phyloP scores from a whole-genome alignment of 2,329 filamentous ascomycete species.

The Onygenales sp. region DNA sequence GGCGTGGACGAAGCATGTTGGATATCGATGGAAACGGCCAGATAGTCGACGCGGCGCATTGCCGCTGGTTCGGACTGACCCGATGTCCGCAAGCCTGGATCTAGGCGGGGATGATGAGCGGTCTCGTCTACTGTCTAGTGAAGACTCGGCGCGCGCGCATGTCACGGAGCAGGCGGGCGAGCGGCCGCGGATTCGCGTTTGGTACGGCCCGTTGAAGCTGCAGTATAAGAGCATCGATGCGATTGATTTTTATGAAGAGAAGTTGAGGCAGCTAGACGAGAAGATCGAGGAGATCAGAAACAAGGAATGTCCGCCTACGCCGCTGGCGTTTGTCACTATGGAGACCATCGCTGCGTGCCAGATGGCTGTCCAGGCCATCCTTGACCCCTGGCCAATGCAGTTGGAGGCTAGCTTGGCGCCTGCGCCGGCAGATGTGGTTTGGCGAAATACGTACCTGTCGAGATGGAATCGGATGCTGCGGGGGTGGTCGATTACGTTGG shows the following conservation, averaged over 20 bases:
- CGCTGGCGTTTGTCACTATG: conserved; percentile 94
- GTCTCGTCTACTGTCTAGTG: conserved; percentile 47
- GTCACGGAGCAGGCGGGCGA: conserved; percentile 36
- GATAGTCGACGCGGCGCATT: conserved; percentile 31
- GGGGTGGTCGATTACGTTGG: conserved; percentile 72
- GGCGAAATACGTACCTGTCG: conserved; percentile 83
- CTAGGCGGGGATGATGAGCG: conserved; percentile 44
- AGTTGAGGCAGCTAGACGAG: conserved; percentile 68
- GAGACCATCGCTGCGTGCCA: conserved; percentile 85
- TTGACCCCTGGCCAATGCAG: conserved; percentile 80
- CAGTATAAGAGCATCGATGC: conserved; percentile 70
- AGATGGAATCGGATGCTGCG: conserved; percentile 63
- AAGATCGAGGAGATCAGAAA: conserved; percentile 60
- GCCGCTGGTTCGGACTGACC: conserved; percentile 26
- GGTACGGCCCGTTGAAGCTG: conserved; percentile 68
- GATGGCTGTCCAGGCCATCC: conserved; percentile 90
- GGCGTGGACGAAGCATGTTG: conserved; percentile 70
- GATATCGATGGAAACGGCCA: conserved; percentile 43
- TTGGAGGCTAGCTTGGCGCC: conserved; percentile 80
- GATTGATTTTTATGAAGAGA: conserved; percentile 89
- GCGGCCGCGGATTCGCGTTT: conserved; percentile 62
- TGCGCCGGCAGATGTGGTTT: conserved; percentile 84
- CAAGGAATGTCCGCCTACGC: conserved; percentile 66
- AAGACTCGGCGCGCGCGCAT: conserved; percentile 28
- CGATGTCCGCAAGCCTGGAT: conserved; percentile 12